phyloP scores from a whole-genome alignment of 306 rosid genomes.

The Cucurbita maxima region DNA sequence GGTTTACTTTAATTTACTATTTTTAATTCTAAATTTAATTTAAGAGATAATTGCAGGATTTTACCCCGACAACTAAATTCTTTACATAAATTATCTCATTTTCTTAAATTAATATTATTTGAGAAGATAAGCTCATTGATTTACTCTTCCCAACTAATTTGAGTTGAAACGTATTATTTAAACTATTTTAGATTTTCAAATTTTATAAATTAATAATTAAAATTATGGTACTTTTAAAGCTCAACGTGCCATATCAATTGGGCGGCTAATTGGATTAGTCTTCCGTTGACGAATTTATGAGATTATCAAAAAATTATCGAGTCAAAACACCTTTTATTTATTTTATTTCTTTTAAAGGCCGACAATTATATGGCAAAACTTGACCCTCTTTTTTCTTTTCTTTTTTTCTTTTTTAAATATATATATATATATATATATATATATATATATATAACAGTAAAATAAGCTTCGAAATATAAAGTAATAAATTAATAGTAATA shows the following conservation, averaged over 20 bases:
- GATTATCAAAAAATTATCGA: neutral
- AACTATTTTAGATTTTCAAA: neutral
- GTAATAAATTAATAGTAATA: no score
- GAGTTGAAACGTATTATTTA: neutral
- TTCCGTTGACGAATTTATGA: neutral
- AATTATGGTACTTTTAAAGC: neutral
- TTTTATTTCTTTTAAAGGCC: neutral
- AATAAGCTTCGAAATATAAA: neutral
- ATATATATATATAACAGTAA: neutral
- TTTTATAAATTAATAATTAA: neutral
- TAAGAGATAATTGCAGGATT: no score
- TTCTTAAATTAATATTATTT: no score
- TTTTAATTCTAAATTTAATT: no score
- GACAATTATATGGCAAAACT: neutral
- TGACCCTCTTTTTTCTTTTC: neutral
- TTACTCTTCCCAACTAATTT: neutral
- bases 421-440: no score
- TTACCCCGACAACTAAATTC: no score
- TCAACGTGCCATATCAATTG: neutral
- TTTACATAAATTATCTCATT: neutral
- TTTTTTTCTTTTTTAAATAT: no score
- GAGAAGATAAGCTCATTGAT: neutral
- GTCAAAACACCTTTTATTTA: neutral
- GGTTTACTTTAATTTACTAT: no score
- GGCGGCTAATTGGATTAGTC: neutral